These are phyloP conservation scores for Penicillium bovifimosum DNA, from an alignment of 495 filamentous ascomycete genomes.

Conservation along the genomic window DNA sequence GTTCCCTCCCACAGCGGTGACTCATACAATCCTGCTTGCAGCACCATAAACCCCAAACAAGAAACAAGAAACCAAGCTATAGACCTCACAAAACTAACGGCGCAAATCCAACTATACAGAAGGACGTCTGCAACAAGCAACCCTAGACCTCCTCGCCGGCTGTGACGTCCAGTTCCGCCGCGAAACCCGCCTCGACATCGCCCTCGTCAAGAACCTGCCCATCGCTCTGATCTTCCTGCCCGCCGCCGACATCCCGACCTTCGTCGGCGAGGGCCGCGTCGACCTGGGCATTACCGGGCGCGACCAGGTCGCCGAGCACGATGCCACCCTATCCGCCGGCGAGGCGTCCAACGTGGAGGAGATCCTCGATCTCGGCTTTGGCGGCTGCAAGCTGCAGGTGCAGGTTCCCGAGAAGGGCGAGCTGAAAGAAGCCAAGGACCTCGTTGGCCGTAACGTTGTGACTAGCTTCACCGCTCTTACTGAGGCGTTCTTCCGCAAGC, in stretches of 20 bases:
- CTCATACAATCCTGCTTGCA: conserved; percentile 13
- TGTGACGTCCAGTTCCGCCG: conserved; percentile 94
- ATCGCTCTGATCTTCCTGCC: conserved; percentile 97
- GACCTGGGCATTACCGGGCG: conserved; percentile 91
- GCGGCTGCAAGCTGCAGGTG: conserved; percentile 85
- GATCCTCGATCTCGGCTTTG: conserved; percentile 85
- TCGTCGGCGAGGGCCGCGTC: conserved; percentile 90
- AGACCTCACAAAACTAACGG: conserved; percentile 13
- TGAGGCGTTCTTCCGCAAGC: conserved; percentile 68
- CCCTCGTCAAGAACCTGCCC: conserved; percentile 88
- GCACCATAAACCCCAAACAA: background rate
- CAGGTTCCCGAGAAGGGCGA: conserved; percentile 86
- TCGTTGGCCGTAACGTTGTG: conserved; percentile 90
- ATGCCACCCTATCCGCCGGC: conserved; percentile 54
- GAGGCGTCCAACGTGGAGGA: conserved; percentile 68
- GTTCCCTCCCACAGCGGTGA: conserved; percentile 32
- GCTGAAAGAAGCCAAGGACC: conserved; percentile 60
- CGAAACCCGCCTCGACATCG: conserved; percentile 91
- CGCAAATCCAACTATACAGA: conserved; percentile 47
- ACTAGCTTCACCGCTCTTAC: conserved; percentile 89
- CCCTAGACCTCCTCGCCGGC: conserved; percentile 83
- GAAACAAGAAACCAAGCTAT: conserved; percentile 3
- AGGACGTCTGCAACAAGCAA: conserved; percentile 81
- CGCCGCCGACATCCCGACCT: conserved; percentile 93
- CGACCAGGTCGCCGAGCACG: conserved; percentile 91